These are phyloP conservation scores for Agrocybe praecox DNA, from an alignment of 768 basidiomycete genomes.

Conservation along the genomic window DNA sequence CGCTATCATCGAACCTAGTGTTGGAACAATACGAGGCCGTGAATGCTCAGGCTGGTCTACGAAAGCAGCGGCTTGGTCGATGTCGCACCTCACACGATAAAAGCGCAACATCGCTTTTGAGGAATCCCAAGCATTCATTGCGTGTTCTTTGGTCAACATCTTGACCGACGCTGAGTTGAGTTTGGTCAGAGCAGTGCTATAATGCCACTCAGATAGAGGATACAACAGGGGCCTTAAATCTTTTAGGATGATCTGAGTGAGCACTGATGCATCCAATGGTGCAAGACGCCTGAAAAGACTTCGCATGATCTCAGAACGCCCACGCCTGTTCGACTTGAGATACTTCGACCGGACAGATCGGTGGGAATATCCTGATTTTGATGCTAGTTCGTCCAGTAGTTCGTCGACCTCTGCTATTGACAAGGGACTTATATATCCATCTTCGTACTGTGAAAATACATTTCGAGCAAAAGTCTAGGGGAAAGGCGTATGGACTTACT, in stretches of 20 bases:
- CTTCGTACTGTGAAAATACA: slow-evolving; percentile 20
- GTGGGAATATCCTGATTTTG: slow-evolving; percentile 63
- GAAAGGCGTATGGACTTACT: slow-evolving; percentile 27
- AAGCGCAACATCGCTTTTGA: slow-evolving; percentile 17
- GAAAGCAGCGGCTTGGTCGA: background rate
- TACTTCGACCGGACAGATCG: slow-evolving; percentile 39
- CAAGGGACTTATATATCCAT: slow-evolving; percentile 37
- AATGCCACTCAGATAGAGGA: slow-evolving; percentile 55
- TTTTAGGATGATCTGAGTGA: slow-evolving; percentile 88
- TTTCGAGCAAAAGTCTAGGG: background rate
- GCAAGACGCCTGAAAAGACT: slow-evolving; percentile 61
- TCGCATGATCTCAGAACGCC: slow-evolving; percentile 44
- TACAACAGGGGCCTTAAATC: slow-evolving; percentile 83
- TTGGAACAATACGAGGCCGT: slow-evolving; percentile 34
- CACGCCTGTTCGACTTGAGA: slow-evolving; percentile 22
- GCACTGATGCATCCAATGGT: slow-evolving; percentile 63
- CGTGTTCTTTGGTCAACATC: slow-evolving; percentile 60
- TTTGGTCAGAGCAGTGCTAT: slow-evolving; percentile 50
- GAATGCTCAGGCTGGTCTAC: background rate
- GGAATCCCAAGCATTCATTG: slow-evolving; percentile 74
- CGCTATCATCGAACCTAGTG: slow-evolving; percentile 63
- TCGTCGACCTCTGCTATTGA: slow-evolving; percentile 57
- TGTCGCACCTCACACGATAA: background rate
- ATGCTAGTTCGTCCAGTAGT: slow-evolving; percentile 76
- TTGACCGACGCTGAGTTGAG: slow-evolving; percentile 60